Evolutionary conservation across 2,329 filamentous ascomycete genomes (phyloP), one percentile per base, ranked within the genome.

Genomic region (Xylariaceae sp.): DNA sequence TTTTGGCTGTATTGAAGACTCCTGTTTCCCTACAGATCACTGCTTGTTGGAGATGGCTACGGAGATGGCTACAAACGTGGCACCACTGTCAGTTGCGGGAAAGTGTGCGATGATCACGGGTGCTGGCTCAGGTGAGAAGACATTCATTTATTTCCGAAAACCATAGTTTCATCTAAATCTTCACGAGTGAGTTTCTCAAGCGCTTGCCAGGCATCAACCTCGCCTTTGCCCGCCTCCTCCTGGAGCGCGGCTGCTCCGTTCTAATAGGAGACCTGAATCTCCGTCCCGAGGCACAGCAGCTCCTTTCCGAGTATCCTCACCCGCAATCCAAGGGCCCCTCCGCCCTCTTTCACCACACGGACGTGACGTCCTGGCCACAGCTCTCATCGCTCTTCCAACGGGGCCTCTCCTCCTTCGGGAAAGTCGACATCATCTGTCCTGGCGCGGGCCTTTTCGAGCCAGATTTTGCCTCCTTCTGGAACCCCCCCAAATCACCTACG

Each of bases 171-270:
- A n/a, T n/a, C n/a, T n/a, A n/a, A n/a, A n/a, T n/a, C n/a, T n/a
- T n/a, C n/a, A n/a, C n/a, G n/a, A n/a, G n/a, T n/a, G n/a, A n/a
- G n/a, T n/a, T n/a, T n/a, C n/a, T n/a, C n/a, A n/a, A n/a, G n/a
- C n/a, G n/a, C n/a, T n/a, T n/a, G n/a, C n/a, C 31, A 66, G 64
- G 65, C 22, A 68, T 68, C 41, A 63, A 59, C 48, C 57, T 66
- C 8, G 57, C 52, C 26, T 64, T 68, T 43, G 55, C 59, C 34
- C 48, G 52, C 16, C 45, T 62, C 3, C 56, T 68, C 3, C 56
- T 67, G 26, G 42, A 44, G 3, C 55, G 56, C 15, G 63, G 61
- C 40, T 67, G 59, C 47, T 66, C 64, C 9, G 64, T 67, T 32
- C 42, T 67, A 18, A 55, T 68, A 29, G 65, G 54, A 32, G 65